Conservation (phyloP, 345 rosid genomes). For the Acer yangbiense region DNA sequence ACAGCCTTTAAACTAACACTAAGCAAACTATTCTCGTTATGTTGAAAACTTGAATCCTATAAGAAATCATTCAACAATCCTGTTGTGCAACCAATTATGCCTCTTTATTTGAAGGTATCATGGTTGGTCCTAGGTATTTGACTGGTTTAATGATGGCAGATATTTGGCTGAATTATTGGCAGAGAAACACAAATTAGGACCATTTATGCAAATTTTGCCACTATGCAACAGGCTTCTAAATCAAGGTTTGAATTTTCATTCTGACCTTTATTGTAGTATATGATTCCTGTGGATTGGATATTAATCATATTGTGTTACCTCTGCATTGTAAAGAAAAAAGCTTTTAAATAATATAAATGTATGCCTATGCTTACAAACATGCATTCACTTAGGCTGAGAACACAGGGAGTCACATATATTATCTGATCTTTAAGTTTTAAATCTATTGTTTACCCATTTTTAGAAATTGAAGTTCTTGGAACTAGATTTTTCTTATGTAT, state of each 20-base stretch:
- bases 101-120: not conserved
- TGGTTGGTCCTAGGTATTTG: constrained; percentile 10
- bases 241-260: constrained; percentile 56
- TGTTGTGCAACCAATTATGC: not conserved
- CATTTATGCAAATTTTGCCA: constrained; percentile 76
- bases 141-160: constrained; percentile 42
- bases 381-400: not conserved
- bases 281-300: not conserved
- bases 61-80: not conserved
- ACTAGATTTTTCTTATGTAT: not conserved
- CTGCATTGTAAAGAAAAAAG: not conserved
- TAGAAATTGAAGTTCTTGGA: not conserved
- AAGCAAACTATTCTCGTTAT: not conserved
- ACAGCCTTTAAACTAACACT: not conserved
- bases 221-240: constrained; percentile 69
- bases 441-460: not conserved
- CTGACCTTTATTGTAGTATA: not conserved
- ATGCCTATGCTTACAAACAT: not conserved
- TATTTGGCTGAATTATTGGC: constrained; percentile 80
- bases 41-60: not conserved
- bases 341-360: not conserved
- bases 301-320: not conserved
- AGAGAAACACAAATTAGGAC: constrained; percentile 84
- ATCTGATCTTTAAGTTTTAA: not conserved
- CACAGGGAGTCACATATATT: not conserved